These are phyloP conservation scores for Corymbia maculata DNA, from an alignment of 345 rosid species.

Conservation along the genomic window DNA sequence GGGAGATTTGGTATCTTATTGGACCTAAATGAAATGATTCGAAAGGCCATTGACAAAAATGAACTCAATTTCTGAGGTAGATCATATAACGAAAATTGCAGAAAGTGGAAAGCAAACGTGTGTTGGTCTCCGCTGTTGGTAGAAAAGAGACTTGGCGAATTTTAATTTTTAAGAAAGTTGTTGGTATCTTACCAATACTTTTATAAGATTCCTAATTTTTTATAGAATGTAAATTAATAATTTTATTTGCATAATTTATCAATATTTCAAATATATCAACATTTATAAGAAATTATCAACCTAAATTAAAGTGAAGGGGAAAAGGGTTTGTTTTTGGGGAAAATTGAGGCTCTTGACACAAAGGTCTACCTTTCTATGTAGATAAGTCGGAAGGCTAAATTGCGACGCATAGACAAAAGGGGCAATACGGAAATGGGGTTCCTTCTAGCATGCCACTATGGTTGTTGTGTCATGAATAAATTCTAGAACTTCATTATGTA, in stretches of 20 bases:
- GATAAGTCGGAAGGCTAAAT: background rate
- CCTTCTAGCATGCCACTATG: too few species aligned
- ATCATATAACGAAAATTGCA: background rate
- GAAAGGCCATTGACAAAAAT: background rate
- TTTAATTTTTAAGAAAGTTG: background rate
- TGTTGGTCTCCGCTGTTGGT: background rate
- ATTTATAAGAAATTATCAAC: background rate
- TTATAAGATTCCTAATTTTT: too few species aligned
- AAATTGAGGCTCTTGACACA: background rate
- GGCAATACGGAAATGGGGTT: too few species aligned
- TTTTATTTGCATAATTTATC: too few species aligned
- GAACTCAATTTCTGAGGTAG: background rate
- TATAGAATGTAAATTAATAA: background rate
- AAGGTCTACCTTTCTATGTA: background rate
- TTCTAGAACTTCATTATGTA: too few species aligned
- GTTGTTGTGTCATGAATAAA: too few species aligned
- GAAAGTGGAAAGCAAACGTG: background rate
- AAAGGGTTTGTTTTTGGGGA: background rate
- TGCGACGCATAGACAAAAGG: too few species aligned
- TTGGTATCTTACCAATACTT: background rate
- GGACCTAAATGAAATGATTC: background rate
- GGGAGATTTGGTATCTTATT: too few species aligned
- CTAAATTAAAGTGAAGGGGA: background rate
- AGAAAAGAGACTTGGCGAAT: rapidly evolving
- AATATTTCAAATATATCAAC: background rate